These are phyloP conservation scores for Neurospora sp. DNA, from an alignment of 495 filamentous ascomycete genomes.

Conservation along the genomic window DNA sequence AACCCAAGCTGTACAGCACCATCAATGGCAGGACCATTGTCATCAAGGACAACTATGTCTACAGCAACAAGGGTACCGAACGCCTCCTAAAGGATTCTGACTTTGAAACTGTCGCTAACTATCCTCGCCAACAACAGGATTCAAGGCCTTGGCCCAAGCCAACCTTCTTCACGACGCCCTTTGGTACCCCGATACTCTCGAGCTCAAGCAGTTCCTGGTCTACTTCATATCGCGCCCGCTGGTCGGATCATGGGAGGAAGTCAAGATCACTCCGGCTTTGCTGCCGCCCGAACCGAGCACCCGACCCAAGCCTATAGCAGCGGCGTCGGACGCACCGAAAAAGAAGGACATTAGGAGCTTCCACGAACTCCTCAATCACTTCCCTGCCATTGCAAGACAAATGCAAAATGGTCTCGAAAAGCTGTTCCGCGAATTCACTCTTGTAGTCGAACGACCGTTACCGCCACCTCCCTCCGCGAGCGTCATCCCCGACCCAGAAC, in stretches of 20 bases:
- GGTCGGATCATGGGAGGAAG: slow-evolving; percentile 69
- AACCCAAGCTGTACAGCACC: slow-evolving; percentile 86
- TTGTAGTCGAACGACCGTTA: slow-evolving; percentile 72
- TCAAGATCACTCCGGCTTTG: slow-evolving; percentile 52
- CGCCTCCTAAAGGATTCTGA: neutral
- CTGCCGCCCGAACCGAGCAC: slow-evolving; percentile 30
- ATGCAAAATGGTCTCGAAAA: slow-evolving; percentile 90
- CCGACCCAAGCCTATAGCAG: slow-evolving; percentile 19
- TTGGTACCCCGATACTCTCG: slow-evolving; percentile 76
- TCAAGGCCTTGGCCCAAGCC: slow-evolving; percentile 82
- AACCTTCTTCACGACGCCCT: slow-evolving; percentile 77
- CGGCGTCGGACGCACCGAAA: slow-evolving; percentile 36
- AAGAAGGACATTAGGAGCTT: slow-evolving; percentile 91
- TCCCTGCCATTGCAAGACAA: slow-evolving; percentile 93
- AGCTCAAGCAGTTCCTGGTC: slow-evolving; percentile 84
- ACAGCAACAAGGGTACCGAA: slow-evolving; percentile 82
- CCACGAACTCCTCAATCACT: slow-evolving; percentile 80
- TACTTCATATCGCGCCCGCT: slow-evolving; percentile 96
- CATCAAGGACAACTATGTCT: slow-evolving; percentile 86
- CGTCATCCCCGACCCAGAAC: slow-evolving; percentile 40
- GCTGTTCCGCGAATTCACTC: slow-evolving; percentile 80
- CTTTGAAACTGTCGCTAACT: neutral
- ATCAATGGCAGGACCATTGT: slow-evolving; percentile 89
- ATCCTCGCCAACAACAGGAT: slow-evolving; percentile 46
- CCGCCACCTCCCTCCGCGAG: slow-evolving; percentile 62